Evolutionary conservation across 768 basidiomycete genomes (phyloP), one percentile per base, ranked within the genome.

Genomic region (Termitomyces sp.): DNA sequence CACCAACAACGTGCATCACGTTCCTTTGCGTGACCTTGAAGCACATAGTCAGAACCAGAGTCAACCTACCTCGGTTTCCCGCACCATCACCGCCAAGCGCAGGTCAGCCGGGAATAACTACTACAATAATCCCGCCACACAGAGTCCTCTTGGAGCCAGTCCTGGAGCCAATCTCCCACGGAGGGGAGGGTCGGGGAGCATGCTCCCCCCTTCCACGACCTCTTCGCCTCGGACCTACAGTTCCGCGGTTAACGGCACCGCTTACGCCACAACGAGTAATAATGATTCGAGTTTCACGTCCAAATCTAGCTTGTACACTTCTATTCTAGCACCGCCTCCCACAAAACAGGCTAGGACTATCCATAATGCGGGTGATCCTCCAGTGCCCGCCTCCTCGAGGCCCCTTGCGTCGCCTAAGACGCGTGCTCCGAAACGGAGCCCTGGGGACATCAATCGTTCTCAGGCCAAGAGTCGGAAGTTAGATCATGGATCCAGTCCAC

Each of bases 301-400:
- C 47, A 73, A 72, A 70, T 67, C 67, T 69, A 91, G 79, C 68
- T 77, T 93, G 57, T 93, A 86, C 67, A 74, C 86, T 14, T 86
- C 89, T 62, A 84, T 93, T 56, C 80, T 93, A 59, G 87, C 88
- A 33, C 87, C 85, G 32, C 88, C 89, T n/a, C 83, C 88, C 13
- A 72, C 82, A 30, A 89, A 89, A 72, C 86, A 85, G 63, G 88
- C 88, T 51, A 79, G 89, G 52, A 92, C 90, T n/a, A 84, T 91
- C 58, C 85, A 87, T 65, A 91, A 91, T 68, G 83, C 84, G 12
- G 74, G 72, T 51, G 88, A 88, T 67, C 88, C 88, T 33, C 89
- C 87, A 18, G 71, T 87, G 12, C 75, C 83, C 36, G 78, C 85
- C 33, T 77, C 85, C 41, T 67, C 73, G 55, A 78, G 70, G 69